Evolutionary conservation across 768 basidiomycete genomes (phyloP), one percentile per base, ranked within the genome.

Genomic region (Boletus vinaceobasis): DNA sequence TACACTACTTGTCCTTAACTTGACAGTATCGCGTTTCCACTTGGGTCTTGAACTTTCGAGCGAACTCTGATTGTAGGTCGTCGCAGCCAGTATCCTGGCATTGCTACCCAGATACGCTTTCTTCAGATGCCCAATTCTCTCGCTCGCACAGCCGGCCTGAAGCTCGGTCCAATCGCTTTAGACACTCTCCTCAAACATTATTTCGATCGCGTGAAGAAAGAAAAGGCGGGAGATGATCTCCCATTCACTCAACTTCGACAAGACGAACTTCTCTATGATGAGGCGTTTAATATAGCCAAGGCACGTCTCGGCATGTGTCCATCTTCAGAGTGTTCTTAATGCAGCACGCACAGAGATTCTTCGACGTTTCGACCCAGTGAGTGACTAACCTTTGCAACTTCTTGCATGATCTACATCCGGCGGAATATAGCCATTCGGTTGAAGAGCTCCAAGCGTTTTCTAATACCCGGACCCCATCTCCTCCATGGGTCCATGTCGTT

Each of bases 141-240:
- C 39, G 80, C 86, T 33, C 75, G 84, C 32, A 76, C 83, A 49
- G 80, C 82, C 27, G 81, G 86, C 37, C 69, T 89, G 55, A 79
- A 76, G 63, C 74, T 88, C n/a, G 89, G 86, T 0, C 88, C 89
- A 5, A 68, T 90, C 50, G 76, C 90, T 33, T 65, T 91, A 21
- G 87, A 86, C 60, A 90, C 88, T 1, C 77, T 93, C n/a, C 77
- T 93, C 64, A 88, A 87, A 67, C 92, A 94, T 66, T 95, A 92
- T 69, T 81, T 94, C 45, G 85, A 87, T 42, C 79, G 84, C 14
- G 68, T 83, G 45, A 82, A 75, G 70, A 74, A 72, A 23, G 76
- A 79, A 53, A 62, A 45, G 26, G 61, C 62, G 10, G 70, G 74
- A 37, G 70, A 75, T 19, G 71, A 69, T 45, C 74, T 74, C 19